Evolutionary conservation across 345 rosid species (phyloP).

Genomic region (Rhodamnia argentea): DNA sequence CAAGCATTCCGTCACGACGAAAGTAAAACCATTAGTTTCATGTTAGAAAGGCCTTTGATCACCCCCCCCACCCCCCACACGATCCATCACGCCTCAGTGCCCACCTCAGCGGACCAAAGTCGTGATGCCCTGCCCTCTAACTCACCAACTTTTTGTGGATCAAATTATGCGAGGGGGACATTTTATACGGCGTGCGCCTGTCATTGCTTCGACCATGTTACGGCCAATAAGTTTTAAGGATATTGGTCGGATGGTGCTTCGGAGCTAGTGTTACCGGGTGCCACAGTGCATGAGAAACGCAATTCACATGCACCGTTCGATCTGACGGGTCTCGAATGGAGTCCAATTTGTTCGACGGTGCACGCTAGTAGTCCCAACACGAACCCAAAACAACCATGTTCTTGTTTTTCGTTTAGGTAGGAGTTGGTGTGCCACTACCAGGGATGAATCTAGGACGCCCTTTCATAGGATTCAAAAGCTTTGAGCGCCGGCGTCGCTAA

Average conservation of each 20-base stretch:
- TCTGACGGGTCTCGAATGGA: background rate
- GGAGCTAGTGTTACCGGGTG: background rate
- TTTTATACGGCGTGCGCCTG: accelerated
- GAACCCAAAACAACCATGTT: background rate
- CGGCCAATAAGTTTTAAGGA: background rate
- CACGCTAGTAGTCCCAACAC: background rate
- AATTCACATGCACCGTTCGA: background rate
- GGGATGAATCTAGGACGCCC: background rate
- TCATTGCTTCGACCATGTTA: background rate
- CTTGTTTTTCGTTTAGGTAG: background rate
- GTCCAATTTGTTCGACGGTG: background rate
- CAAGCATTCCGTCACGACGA: background rate
- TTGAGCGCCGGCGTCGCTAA: background rate
- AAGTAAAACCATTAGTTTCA: background rate
- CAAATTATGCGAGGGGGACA: background rate
- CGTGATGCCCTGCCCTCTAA: background rate
- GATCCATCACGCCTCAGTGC: background rate
- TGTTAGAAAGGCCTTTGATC: background rate
- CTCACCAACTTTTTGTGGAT: background rate
- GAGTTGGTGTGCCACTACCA: background rate
- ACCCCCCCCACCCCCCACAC: no score
- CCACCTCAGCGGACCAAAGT: background rate
- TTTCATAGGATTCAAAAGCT: background rate
- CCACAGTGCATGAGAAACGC: background rate
- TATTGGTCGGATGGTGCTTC: background rate